Conservation (phyloP, 352 stramenopile genomes). For the Peronosclerospora sorghi region DNA sequence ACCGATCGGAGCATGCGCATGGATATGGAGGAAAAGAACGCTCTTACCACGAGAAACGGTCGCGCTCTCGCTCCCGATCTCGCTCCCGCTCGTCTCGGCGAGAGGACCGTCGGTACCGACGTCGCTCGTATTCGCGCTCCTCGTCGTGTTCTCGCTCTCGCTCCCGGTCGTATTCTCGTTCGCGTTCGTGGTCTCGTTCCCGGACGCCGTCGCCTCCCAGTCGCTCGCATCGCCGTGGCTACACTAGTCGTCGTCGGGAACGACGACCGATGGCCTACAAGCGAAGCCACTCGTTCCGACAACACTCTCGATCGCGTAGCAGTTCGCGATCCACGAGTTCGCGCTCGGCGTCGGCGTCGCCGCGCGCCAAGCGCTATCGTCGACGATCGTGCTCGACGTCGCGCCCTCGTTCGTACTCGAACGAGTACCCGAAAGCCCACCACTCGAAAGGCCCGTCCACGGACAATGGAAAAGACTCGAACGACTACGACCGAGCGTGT, state of each 20-base stretch:
- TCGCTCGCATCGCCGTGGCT: constrained; percentile 13
- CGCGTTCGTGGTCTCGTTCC: constrained; percentile 14
- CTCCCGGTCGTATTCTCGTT: constrained; percentile 30
- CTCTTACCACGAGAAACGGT: constrained; percentile 13
- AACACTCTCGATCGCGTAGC: constrained; percentile 20
- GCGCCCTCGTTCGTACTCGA: constrained; percentile 15
- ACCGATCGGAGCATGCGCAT: constrained; percentile 1
- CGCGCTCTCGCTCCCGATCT: constrained; percentile 24
- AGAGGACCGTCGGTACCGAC: constrained; percentile 17
- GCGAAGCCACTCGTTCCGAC: constrained; percentile 13
- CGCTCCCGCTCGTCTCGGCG: constrained; percentile 23
- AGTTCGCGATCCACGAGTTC: constrained; percentile 34
- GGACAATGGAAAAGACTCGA: too few relatives aligned
- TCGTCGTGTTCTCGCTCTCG: constrained; percentile 31
- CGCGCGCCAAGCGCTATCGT: constrained; percentile 16
- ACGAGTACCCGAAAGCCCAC: constrained; percentile 8
- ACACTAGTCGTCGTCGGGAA: constrained; percentile 8
- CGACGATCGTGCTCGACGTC: constrained; percentile 19
- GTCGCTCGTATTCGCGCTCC: constrained; percentile 25
- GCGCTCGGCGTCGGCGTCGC: constrained; percentile 19
- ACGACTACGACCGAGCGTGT: too few relatives aligned
- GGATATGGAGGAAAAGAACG: constrained; percentile 7
- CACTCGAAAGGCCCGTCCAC: too few relatives aligned
- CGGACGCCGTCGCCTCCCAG: constrained; percentile 13
- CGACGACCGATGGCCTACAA: constrained; percentile 10